Conservation (phyloP, 202 grass and related monocot genomes). For the Alloteropsis angusta region DNA sequence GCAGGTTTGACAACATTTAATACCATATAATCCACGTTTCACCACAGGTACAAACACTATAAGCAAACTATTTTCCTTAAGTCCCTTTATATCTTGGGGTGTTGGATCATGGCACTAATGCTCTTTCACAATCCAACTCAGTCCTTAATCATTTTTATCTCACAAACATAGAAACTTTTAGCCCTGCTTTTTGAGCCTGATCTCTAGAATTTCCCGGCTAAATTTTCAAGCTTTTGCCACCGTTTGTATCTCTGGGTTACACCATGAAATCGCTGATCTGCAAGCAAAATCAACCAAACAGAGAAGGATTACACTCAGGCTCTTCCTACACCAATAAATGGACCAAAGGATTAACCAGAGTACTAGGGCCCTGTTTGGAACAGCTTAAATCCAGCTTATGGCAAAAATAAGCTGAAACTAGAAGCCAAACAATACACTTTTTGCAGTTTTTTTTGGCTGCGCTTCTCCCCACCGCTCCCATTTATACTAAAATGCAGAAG, state of each 20-base stretch:
- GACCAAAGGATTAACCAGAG: background rate
- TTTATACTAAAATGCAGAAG: too few relatives aligned
- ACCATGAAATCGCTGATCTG: background rate
- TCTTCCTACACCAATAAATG: background rate
- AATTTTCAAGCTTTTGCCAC: background rate
- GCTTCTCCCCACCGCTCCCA: too few relatives aligned
- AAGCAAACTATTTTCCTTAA: background rate
- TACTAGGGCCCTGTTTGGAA: too few relatives aligned
- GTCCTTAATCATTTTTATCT: background rate
- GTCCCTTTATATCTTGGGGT: too few relatives aligned
- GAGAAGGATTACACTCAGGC: background rate
- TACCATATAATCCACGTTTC: too few relatives aligned
- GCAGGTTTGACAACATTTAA: too few relatives aligned
- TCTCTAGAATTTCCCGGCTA: background rate
- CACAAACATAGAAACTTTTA: background rate
- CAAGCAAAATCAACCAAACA: background rate
- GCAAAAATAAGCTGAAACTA: too few relatives aligned
- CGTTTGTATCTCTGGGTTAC: background rate
- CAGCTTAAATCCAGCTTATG: too few relatives aligned
- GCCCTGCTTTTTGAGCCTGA: background rate
- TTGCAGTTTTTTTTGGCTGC: too few relatives aligned
- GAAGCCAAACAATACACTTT: too few relatives aligned
- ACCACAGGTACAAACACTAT: too few relatives aligned
- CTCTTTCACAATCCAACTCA: background rate
- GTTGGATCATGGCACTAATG: background rate